Percentiles rank a stretch among this genome's conserved stretches.
phyloP scores from a whole-genome alignment of 2,329 filamentous ascomycete genomes.

The Camillea tinctor region DNA sequence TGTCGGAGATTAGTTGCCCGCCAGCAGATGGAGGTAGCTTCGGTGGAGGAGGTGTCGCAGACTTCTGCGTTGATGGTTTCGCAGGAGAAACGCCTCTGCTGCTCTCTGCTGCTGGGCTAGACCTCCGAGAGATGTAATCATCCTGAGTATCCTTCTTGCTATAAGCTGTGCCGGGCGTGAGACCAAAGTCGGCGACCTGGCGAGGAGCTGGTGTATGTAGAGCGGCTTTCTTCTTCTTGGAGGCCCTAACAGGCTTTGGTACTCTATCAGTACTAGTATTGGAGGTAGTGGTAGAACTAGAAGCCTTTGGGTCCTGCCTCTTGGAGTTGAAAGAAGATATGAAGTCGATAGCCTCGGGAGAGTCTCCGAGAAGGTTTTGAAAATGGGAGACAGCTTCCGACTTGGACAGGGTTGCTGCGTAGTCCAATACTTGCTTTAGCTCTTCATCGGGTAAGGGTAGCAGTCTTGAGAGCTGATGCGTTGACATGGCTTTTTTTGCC shows the following conservation, averaged over 20 bases:
- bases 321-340: conserved; percentile 78
- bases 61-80: conserved; percentile 50
- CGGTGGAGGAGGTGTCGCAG: conserved; percentile 45
- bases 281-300: conserved; percentile 20
- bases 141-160: conserved; percentile 68
- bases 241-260: conserved; percentile 48
- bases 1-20: conserved; percentile 81
- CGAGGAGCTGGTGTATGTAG: conserved; percentile 65
- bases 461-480: conserved; percentile 71
- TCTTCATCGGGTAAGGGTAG: conserved; percentile 84
- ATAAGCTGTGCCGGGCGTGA: conserved; percentile 66
- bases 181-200: conserved; percentile 61
- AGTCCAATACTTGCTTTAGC: conserved; percentile 79
- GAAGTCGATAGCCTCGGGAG: conserved; percentile 72
- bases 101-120: conserved; percentile 37
- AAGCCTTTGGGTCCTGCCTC: conserved; percentile 42
- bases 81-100: conserved; percentile 38
- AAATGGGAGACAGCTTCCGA: conserved; percentile 80
- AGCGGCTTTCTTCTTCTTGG: conserved; percentile 57
- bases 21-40: conserved; percentile 65
- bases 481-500: conserved; percentile 49
- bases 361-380: conserved; percentile 83
- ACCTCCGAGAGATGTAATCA: conserved; percentile 66
- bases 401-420: conserved; percentile 74
- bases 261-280: conserved; percentile 39